Conservation (phyloP, 1,284 basidiomycete genomes). For the Puccinia horiana region DNA sequence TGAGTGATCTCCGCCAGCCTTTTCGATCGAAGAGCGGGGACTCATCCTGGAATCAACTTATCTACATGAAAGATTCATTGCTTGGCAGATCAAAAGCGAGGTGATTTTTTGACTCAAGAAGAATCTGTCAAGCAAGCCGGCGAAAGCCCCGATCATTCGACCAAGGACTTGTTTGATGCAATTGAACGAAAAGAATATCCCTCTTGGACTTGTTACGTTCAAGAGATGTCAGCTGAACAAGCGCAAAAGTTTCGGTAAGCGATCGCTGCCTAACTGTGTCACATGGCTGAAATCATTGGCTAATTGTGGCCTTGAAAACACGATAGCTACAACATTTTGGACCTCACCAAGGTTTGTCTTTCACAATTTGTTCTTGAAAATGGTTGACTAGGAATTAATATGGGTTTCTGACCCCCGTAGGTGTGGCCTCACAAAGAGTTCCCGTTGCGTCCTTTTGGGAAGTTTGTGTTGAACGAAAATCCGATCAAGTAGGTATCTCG, state of each 20-base stretch:
- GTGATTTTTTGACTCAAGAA: slow-evolving; percentile 42
- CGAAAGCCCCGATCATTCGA: slow-evolving; percentile 41
- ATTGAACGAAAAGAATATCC: slow-evolving; percentile 56
- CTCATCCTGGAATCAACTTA: neutral
- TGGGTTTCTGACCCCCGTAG: neutral
- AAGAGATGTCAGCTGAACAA: slow-evolving; percentile 46
- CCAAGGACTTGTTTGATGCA: slow-evolving; percentile 50
- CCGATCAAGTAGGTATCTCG: slow-evolving; percentile 33
- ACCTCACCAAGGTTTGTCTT: slow-evolving; percentile 36
- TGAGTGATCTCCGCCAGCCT: neutral
- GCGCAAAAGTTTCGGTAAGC: slow-evolving; percentile 43
- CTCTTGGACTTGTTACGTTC: slow-evolving; percentile 54
- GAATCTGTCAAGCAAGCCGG: slow-evolving; percentile 40
- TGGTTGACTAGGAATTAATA: neutral
- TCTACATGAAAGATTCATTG: slow-evolving; percentile 31
- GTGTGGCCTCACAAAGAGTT: slow-evolving; percentile 48
- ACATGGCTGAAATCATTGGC: neutral
- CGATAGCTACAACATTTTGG: slow-evolving; percentile 43
- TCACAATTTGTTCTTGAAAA: neutral
- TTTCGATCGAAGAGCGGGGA: neutral
- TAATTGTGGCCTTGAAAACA: neutral
- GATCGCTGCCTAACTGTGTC: neutral
- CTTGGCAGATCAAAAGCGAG: slow-evolving; percentile 40
- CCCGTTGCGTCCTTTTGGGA: slow-evolving; percentile 36
- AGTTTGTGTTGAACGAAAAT: slow-evolving; percentile 46